These are phyloP conservation scores for Zygotorulaspora mrakii DNA, from an alignment of 1,139 yeast genomes.

Conservation along the genomic window DNA sequence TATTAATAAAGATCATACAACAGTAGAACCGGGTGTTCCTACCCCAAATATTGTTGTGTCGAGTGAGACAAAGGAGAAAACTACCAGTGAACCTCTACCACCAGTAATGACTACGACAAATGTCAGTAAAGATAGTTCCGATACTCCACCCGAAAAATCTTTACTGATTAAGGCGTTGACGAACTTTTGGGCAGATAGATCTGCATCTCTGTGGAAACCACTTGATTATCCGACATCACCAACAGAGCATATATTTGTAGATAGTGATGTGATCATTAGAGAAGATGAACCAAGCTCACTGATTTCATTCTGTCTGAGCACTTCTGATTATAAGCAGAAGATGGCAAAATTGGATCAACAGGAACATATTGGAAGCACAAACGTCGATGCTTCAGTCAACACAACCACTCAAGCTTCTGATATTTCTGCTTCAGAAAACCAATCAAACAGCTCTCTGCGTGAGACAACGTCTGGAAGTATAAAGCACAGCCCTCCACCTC, in stretches of 20 bases:
- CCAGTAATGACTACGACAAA: constrained; percentile 24
- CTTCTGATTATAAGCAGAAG: constrained; percentile 74
- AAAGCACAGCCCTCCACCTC: constrained; percentile 2
- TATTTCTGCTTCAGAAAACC: constrained; percentile 10
- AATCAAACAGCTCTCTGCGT: constrained; percentile 14
- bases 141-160: constrained; percentile 56
- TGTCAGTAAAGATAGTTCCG: constrained; percentile 27
- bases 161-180: constrained; percentile 80
- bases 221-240: constrained; percentile 75
- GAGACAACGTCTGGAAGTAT: constrained; percentile 1
- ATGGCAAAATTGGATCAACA: constrained; percentile 37
- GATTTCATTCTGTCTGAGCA: constrained; percentile 86
- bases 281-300: constrained; percentile 97
- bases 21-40: constrained; percentile 4
- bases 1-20: constrained; percentile 14
- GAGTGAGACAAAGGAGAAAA: constrained; percentile 13
- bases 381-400: constrained; percentile 9
- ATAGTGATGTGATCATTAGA: constrained; percentile 87
- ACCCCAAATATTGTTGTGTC: constrained; percentile 9
- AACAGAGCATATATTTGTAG: constrained; percentile 88
- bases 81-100: constrained; percentile 19
- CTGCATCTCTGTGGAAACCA: constrained; percentile 95
- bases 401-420: constrained; percentile 7
- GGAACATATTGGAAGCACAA: constrained; percentile 18
- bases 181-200: constrained; percentile 95